Conservation (phyloP, 2,329 filamentous ascomycete genomes). For the Hypoxylon sp. region DNA sequence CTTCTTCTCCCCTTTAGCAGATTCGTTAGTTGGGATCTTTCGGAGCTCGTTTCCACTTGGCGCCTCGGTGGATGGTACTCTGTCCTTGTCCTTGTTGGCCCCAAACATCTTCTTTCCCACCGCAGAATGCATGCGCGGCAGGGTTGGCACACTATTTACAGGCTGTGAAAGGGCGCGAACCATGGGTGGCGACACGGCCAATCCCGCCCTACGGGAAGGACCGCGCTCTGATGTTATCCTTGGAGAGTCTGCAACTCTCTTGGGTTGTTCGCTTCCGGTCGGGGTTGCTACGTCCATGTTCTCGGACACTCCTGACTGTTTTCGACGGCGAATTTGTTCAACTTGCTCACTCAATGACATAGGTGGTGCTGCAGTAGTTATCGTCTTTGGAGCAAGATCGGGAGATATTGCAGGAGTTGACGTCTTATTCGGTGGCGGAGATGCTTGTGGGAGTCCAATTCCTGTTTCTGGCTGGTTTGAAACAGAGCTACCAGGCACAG, state of each 20-base stretch:
- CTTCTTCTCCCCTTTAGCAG: slow-evolving; percentile 77
- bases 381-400: slow-evolving; percentile 40
- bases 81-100: slow-evolving; percentile 53
- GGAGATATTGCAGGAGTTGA: slow-evolving; percentile 44
- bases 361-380: slow-evolving; percentile 23
- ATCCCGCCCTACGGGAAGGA: slow-evolving; percentile 62
- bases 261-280: slow-evolving; percentile 43
- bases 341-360: slow-evolving; percentile 54
- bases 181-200: slow-evolving; percentile 67
- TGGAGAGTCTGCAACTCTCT: slow-evolving; percentile 35
- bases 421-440: slow-evolving; percentile 44
- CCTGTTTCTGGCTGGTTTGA: slow-evolving; percentile 31
- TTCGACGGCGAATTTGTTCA: slow-evolving; percentile 65
- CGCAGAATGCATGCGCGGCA: slow-evolving; percentile 64
- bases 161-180: slow-evolving; percentile 69
- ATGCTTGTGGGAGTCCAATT: slow-evolving; percentile 39
- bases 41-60: slow-evolving; percentile 53
- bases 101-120: slow-evolving; percentile 59
- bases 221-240: slow-evolving; percentile 55
- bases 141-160: slow-evolving; percentile 55
- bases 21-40: slow-evolving; percentile 57
- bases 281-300: slow-evolving; percentile 43
- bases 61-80: slow-evolving; percentile 45
- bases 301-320: slow-evolving; percentile 57
- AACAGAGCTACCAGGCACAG: slow-evolving; percentile 38